Conservation (phyloP, 2,329 filamentous ascomycete genomes). For the Acrodontium crateriforme region DNA sequence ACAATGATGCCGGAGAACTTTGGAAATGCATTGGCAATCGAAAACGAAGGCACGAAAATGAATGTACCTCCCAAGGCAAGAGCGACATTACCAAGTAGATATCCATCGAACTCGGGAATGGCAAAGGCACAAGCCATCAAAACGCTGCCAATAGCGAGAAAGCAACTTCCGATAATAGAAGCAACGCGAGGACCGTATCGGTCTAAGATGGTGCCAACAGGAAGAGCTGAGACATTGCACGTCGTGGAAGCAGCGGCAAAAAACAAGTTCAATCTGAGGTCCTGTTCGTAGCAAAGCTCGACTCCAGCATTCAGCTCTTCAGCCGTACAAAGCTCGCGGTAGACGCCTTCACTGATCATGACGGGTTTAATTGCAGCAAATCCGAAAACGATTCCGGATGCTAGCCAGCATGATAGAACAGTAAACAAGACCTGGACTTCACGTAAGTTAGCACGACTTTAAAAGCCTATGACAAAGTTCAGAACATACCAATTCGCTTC, state of each 20-base stretch:
- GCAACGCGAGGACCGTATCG: constrained; percentile 65
- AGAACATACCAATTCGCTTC: constrained; percentile 17
- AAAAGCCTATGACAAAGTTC: background rate
- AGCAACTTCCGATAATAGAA: constrained; percentile 53
- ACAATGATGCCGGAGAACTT: constrained; percentile 35
- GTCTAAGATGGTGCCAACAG: constrained; percentile 74
- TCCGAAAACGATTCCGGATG: constrained; percentile 69
- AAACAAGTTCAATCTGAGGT: constrained; percentile 64
- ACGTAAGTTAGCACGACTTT: constrained; percentile 2
- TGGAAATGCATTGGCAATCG: constrained; percentile 38
- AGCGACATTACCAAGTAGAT: constrained; percentile 36
- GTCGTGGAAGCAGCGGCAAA: constrained; percentile 80
- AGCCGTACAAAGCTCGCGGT: constrained; percentile 47
- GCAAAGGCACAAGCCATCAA: constrained; percentile 55
- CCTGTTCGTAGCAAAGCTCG: constrained; percentile 43
- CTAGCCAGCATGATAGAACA: constrained; percentile 60
- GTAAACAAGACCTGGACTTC: constrained; percentile 55
- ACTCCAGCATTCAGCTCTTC: constrained; percentile 36
- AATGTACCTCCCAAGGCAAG: constrained; percentile 37
- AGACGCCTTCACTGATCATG: constrained; percentile 58
- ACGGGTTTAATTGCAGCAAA: constrained; percentile 76
- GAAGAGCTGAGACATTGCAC: constrained; percentile 74
- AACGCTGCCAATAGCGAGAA: constrained; percentile 55
- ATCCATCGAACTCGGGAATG: constrained; percentile 54
- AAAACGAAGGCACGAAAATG: constrained; percentile 38